Percentiles rank a stretch among this genome's conserved stretches.
Conservation (phyloP, 108 stramenopile genomes). For the Phaeodactylum tricornutum region DNA sequence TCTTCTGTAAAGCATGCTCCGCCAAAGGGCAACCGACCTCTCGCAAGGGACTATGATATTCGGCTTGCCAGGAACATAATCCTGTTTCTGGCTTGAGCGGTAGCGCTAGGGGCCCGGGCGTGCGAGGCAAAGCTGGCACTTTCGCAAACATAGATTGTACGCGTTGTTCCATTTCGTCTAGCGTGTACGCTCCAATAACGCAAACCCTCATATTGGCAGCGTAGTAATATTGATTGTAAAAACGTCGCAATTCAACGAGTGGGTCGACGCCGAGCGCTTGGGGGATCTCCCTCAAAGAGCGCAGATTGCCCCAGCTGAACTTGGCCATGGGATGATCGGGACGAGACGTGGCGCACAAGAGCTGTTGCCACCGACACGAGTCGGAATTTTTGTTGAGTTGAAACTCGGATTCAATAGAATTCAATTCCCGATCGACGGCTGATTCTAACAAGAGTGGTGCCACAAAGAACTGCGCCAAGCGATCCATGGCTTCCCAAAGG, state of each 20-base stretch:
- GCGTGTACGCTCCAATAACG: conserved; percentile 78
- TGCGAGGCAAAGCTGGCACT: conserved; percentile 45
- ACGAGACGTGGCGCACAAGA: conserved; percentile 61
- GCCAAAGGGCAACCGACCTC: conserved; percentile 43
- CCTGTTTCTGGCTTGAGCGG: conserved; percentile 8
- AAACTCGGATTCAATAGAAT: conserved; percentile 96
- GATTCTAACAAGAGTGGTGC: conserved; percentile 75
- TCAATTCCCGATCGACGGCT: conserved; percentile 85
- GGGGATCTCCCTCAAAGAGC: conserved; percentile 45
- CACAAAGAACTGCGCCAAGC: conserved; percentile 90
- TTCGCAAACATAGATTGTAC: conserved; percentile 50
- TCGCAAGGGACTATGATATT: conserved; percentile 12
- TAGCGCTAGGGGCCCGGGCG: background rate
- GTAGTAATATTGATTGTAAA: conserved; percentile 76
- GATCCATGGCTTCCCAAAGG: conserved; percentile 83
- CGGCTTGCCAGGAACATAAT: conserved; percentile 1
- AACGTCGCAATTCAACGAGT: conserved; percentile 50
- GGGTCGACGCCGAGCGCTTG: conserved; percentile 45
- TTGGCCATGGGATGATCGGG: conserved; percentile 54
- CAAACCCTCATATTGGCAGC: conserved; percentile 80
- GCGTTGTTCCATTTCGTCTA: conserved; percentile 60
- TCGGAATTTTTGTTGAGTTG: conserved; percentile 77
- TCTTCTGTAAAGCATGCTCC: conserved; percentile 24
- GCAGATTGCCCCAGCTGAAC: conserved; percentile 78
- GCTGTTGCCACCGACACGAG: conserved; percentile 50